A percentile compares a stretch with the other conserved stretches of the same genome.
phyloP scores from a whole-genome alignment of 2,329 filamentous ascomycete species.

The Aspergillus uvarum region DNA sequence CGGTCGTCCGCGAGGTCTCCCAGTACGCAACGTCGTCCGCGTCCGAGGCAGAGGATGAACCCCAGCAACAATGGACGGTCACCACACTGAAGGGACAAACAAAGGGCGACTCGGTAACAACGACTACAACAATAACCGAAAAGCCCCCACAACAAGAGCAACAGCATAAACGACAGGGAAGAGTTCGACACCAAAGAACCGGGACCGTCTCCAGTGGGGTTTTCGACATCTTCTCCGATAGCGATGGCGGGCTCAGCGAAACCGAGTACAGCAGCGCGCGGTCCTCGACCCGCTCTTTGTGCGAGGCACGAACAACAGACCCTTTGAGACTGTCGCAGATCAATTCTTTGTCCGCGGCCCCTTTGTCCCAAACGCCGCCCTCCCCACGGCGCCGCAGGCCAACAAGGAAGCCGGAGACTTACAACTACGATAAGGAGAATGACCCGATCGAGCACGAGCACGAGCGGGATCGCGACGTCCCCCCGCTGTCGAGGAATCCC shows the following conservation, averaged over 20 bases:
- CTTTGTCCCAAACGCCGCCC: slow-evolving; percentile 22
- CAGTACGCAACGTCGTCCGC: neutral
- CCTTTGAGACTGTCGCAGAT: slow-evolving; percentile 32
- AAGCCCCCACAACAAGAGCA: slow-evolving; percentile 8
- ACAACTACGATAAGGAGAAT: slow-evolving; percentile 38
- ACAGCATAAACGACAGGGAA: slow-evolving; percentile 1
- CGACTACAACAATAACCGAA: slow-evolving; percentile 9
- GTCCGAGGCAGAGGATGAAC: slow-evolving; percentile 2
- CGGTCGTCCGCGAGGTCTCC: slow-evolving; percentile 4
- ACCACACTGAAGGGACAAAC: slow-evolving; percentile 10
- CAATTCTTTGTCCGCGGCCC: slow-evolving; percentile 35
- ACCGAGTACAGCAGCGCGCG: slow-evolving; percentile 12
- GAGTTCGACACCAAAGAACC: slow-evolving; percentile 20
- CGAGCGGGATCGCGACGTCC: slow-evolving; percentile 14
- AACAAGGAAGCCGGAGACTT: slow-evolving; percentile 28
- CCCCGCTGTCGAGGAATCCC: slow-evolving; percentile 21
- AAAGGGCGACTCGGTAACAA: slow-evolving; percentile 2
- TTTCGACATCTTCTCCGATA: slow-evolving; percentile 36
- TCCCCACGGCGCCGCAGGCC: slow-evolving; percentile 12
- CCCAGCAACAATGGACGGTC: slow-evolving; percentile 13
- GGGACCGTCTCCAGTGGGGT: slow-evolving; percentile 18
- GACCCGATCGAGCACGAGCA: slow-evolving; percentile 30
- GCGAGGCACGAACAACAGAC: slow-evolving; percentile 25
- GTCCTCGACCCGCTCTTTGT: slow-evolving; percentile 8
- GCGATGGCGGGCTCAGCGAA: slow-evolving; percentile 19